Evolutionary conservation across 768 basidiomycete species (phyloP), one percentile per base, ranked within the genome.

Genomic region (Coprinopsis strossmayeri): DNA sequence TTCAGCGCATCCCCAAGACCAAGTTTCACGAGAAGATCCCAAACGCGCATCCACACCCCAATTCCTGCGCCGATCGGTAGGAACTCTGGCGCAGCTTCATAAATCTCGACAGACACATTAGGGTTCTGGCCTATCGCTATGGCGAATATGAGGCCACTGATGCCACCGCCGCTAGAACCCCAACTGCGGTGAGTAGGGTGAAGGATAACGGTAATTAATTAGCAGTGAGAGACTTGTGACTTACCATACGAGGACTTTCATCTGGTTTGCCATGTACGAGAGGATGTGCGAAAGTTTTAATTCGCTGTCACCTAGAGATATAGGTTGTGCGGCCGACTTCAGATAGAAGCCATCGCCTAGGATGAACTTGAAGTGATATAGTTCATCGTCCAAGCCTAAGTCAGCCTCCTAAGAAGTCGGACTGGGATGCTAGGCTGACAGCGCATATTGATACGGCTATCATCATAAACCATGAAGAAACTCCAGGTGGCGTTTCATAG

Each of bases 31-130:
- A 77, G 52, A 4, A 74, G 63, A 24, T 71, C 67, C 70, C 71
- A 71, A 12, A 68, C 59, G 25, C 72, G 64, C 5, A 63, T 67
- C 65, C 66, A 74, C 3, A 73, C 53, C 1, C 58, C 61, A 34
- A 77, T 67, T 0, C 74, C 74, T 15, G 73, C 74, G 3, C 75
- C 75, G 30, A 71, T 59, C 27, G 71, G 68, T 2, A 66, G 62
- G 34, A 77, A 64, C 27, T 59, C 56, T 0, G 67, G 53, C 3
- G 71, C 61, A 10, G 69, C 62, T 48, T 77, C 74, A 52, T 71
- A 77, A 7, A 76, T 53, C 21, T 70, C 64, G 4, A 76, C 59
- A 1, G 66, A 59, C 5, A 65, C 49, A 1, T 52, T 55, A 37
- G 48, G 49, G 45, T 59, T 46, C n/a, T 44, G 30, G 12, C 62